Evolutionary conservation across 2,329 filamentous ascomycete genomes (phyloP), one percentile per base, ranked within the genome.

Genomic region (Botryotinia convoluta): DNA sequence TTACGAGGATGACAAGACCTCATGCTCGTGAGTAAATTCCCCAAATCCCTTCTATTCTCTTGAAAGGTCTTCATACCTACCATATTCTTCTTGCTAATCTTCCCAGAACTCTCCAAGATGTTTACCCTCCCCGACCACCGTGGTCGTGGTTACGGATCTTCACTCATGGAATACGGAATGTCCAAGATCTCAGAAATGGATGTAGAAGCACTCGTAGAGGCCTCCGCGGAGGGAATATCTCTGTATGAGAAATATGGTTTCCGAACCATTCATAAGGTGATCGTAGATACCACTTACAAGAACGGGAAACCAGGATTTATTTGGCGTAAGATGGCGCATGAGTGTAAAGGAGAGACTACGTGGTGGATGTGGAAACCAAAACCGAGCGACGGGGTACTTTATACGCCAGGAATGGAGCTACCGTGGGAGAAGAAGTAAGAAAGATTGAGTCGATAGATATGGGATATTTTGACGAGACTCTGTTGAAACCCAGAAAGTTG

Each of bases 281-380:
- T 26, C 9, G 20, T 72, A 20, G 62, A 72, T 63, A 45, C 62
- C 10, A 35, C n/a, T 2, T 42, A n/a, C 1, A 32, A 42, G 7
- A 26, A 26, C 1, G n/a, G 45, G 9, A 59, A 68, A 7, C 61
- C 51, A 7, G 60, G 61, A 26, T 42, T 67, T 12, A 35, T 48
- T 16, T 72, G 61, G 61, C 42, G 42, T 8, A 72, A 63, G 14
- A 51, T 72, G 39, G 61, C 42, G 10, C 35, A 54, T 20, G 45
- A 72, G 14, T 9, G 51, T 3, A 16, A 22, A 26, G 44, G 26
- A 10, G 22, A 45, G 8, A n/a, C 8, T 42, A 39, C 45, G 1
- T 51, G 59, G 62, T 72, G 71, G 71, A 72, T 72, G 71, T 72
- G 71, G 71, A 67, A 57, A 48, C 62, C 61, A 4, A 64, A 60